Evolutionary conservation across 495 filamentous ascomycete species (phyloP), one percentile per base, ranked within the genome.

Genomic region (Lentithecium fluviatile): DNA sequence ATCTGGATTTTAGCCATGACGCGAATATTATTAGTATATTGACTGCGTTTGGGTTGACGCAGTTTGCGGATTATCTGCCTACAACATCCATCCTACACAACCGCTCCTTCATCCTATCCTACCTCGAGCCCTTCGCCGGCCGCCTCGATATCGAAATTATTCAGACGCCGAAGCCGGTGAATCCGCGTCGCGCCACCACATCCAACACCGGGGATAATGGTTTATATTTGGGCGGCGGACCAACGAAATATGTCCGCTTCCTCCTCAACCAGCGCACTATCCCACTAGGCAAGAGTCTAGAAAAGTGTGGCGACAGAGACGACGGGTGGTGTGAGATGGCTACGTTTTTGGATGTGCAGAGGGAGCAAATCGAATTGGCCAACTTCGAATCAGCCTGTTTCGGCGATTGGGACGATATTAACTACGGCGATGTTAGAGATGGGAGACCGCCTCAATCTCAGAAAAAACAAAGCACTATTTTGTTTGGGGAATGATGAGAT

Each of bases 61-160:
- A 80, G 68, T 80, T 83, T 60, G 69, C 71, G 8, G 55, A 74
- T 0, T 66, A 71, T 23, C 69, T 81, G 7, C 78, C 81, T 11
- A 66, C 75, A 6, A 73, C 71, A 2, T 62, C 71, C 4, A 74
- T 81, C 29, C 74, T 78, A 0, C 71, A 69, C 20, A 64, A 77
- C 21, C 81, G 78, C 52, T 74, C 78, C 43, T 77, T 85, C 56
- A 78, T 80, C 25, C 76, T 85, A 11, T 79, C 78, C 34, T 77
- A 82, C 48, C 59, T 88, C 8, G 78, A 79, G 48, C 83, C 84
- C 0, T 88, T 87, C 62, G 84, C 73, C 5, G 83, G 78, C 4
- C 73, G 84, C 1, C 70, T 87, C 1, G 83, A 86, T 68, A 86
- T 87, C 47, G 85, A 88, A 61, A 74, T 88, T 42, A 84, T 87